Conservation (phyloP, 2,329 filamentous ascomycete species). For the Hysterium pulicare region DNA sequence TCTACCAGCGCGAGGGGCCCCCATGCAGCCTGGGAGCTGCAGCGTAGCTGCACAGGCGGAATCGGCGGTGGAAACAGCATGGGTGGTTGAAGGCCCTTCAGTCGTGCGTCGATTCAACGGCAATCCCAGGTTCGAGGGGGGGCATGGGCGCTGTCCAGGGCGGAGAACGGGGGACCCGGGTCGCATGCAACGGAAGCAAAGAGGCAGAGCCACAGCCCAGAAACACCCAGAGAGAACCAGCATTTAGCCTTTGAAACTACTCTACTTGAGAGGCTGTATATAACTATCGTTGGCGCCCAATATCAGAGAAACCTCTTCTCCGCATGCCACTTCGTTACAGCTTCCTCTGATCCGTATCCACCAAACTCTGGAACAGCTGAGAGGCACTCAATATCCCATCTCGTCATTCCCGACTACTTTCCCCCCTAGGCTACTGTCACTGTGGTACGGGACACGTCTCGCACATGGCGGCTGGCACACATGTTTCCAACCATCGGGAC, state of each 20-base stretch:
- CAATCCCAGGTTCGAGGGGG: conserved; percentile 30
- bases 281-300: conserved; percentile 27
- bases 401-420: conserved; percentile 12
- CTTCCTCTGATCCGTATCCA: conserved; percentile 27
- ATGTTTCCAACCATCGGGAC: conserved; percentile 12
- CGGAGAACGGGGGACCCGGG: conserved; percentile 23
- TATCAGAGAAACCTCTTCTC: conserved; percentile 17
- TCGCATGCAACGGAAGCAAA: conserved; percentile 19
- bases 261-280: conserved; percentile 30
- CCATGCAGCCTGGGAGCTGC: conserved; percentile 24
- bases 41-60: conserved; percentile 23
- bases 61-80: conserved; percentile 24
- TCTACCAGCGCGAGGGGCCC: conserved; percentile 24
- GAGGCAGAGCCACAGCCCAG: conserved; percentile 20
- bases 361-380: conserved; percentile 13
- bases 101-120: conserved; percentile 29
- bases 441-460: conserved; percentile 25
- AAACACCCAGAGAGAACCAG: conserved; percentile 23
- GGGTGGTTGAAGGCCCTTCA: conserved; percentile 18
- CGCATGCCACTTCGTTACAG: conserved; percentile 16
- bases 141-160: conserved; percentile 24
- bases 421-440: background rate
- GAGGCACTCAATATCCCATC: conserved; percentile 5
- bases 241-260: conserved; percentile 34
- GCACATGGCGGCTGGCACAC: conserved; percentile 31